Evolutionary conservation across 805 yeast species (phyloP).

Genomic region (Candida vaughaniae): DNA sequence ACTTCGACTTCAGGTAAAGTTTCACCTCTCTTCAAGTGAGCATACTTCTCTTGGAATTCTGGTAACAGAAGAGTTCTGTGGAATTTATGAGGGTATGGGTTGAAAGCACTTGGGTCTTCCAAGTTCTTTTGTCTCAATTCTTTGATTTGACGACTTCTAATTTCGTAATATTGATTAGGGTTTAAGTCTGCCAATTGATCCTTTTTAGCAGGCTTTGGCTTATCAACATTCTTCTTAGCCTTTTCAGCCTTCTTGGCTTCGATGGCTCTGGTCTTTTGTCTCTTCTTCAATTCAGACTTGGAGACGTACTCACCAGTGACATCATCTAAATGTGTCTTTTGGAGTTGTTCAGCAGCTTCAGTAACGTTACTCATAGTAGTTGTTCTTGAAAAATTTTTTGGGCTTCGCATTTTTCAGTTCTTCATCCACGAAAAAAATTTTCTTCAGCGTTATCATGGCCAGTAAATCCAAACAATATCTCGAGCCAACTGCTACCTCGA

Average conservation of each 20-base stretch:
- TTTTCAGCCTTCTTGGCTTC: slow-evolving; percentile 93
- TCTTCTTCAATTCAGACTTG: slow-evolving; percentile 92
- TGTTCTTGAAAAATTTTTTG: no score
- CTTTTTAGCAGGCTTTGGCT: slow-evolving; percentile 54
- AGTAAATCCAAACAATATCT: slow-evolving; percentile 26
- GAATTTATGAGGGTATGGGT: slow-evolving; percentile 98
- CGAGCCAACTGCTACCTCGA: slow-evolving; percentile 37
- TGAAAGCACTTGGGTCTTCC: slow-evolving; percentile 58
- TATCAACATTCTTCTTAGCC: slow-evolving; percentile 55
- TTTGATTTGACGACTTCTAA: slow-evolving; percentile 85
- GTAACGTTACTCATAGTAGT: neutral
- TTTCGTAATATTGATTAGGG: slow-evolving; percentile 93
- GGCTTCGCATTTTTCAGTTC: no score
- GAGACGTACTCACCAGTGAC: slow-evolving; percentile 96
- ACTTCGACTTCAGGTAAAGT: slow-evolving; percentile 70
- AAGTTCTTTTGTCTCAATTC: slow-evolving; percentile 60
- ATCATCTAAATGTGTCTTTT: slow-evolving; percentile 81
- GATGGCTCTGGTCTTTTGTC: slow-evolving; percentile 83
- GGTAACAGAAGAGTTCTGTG: slow-evolving; percentile 63
- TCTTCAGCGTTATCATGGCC: no score
- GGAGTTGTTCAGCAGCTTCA: slow-evolving; percentile 70
- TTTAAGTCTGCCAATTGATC: slow-evolving; percentile 81
- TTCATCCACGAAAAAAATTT: no score
- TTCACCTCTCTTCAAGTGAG: slow-evolving; percentile 78
- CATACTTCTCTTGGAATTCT: slow-evolving; percentile 71